These are phyloP conservation scores for Moesziomyces parantarcticus DNA, from an alignment of 1,284 basidiomycete species.

Conservation along the genomic window DNA sequence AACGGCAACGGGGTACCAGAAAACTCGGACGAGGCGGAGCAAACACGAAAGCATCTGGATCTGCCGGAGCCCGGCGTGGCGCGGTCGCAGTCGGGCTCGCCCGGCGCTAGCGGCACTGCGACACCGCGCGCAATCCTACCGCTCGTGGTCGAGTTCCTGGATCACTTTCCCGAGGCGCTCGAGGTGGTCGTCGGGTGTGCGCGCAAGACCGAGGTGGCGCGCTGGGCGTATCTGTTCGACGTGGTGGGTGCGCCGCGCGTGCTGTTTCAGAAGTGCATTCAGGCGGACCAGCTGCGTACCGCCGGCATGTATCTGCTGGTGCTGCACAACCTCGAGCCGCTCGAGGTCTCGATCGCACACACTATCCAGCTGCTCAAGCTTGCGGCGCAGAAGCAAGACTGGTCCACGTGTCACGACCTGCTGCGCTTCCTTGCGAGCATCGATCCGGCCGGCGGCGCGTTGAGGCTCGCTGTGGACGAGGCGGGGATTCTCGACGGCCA, in stretches of 20 bases:
- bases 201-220: constrained; percentile 91
- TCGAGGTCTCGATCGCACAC: constrained; percentile 71
- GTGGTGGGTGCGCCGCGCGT: constrained; percentile 88
- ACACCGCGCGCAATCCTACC: constrained; percentile 73
- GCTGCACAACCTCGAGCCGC: constrained; percentile 88
- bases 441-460: constrained; percentile 73
- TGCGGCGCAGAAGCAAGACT: constrained; percentile 47
- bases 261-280: constrained; percentile 89
- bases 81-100: background rate
- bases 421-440: constrained; percentile 52
- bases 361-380: constrained; percentile 56
- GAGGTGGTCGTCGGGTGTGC: constrained; percentile 97
- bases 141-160: constrained; percentile 86
- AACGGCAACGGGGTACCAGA: background rate
- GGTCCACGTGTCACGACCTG: constrained; percentile 70
- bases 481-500: constrained; percentile 23
- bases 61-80: constrained; percentile 4
- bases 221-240: constrained; percentile 89
- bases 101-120: constrained; percentile 45
- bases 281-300: constrained; percentile 80
- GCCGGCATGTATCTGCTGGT: constrained; percentile 94
- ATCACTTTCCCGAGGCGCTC: constrained; percentile 88
- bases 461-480: constrained; percentile 30
- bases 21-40: background rate
- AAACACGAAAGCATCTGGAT: constrained; percentile 9